phyloP scores from a whole-genome alignment of 305 asterid species.

The Fraxinus velutina region DNA sequence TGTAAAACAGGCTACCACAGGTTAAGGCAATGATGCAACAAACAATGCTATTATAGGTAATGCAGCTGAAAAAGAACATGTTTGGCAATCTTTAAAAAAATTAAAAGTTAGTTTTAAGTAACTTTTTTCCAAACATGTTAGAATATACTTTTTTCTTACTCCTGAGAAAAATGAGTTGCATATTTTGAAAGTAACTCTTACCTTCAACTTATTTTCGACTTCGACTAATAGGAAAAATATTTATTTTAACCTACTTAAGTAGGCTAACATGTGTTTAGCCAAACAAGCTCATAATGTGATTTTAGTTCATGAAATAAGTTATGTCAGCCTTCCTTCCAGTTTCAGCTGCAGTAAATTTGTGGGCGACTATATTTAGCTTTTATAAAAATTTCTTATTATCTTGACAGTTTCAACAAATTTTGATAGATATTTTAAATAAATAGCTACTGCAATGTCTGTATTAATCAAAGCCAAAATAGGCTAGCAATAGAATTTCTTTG shows the following conservation, averaged over 20 bases:
- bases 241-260: not conserved
- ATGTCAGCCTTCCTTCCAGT: not conserved
- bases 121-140: not conserved
- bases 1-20: not conserved
- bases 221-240: not conserved
- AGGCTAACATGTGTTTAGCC: not conserved
- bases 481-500: not conserved
- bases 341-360: not conserved
- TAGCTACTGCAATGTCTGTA: not conserved
- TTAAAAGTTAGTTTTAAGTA: not conserved
- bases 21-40: not conserved
- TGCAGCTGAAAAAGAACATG: conserved; percentile 1
- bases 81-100: not conserved
- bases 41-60: not conserved
- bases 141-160: not conserved
- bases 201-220: not conserved
- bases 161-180: not conserved
- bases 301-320: not conserved
- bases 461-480: not conserved
- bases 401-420: not conserved
- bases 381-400: not conserved
- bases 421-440: not conserved
- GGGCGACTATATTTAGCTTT: not conserved
- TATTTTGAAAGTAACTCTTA: not conserved
- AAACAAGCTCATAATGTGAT: not conserved